Evolutionary conservation across 1,284 basidiomycete genomes (phyloP), one percentile per base, ranked within the genome.

Genomic region (Lignosus rhinocerotis): DNA sequence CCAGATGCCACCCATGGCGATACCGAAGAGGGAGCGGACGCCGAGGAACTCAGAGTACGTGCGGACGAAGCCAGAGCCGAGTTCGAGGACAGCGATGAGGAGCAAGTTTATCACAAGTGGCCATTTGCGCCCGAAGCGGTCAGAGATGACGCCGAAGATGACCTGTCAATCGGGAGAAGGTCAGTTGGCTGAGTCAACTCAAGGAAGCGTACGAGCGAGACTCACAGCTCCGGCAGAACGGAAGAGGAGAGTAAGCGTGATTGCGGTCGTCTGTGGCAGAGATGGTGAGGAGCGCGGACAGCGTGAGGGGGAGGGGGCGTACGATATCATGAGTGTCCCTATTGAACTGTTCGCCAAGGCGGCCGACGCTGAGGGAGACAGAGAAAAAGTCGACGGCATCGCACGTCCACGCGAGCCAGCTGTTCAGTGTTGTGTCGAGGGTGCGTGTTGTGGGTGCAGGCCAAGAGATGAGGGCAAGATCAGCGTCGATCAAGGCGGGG

Each of bases 41-140:
- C 79, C 89, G 44, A 92, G 82, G 78, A 92, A 92, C 63, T 87
- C 79, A 0, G 59, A 21, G 73, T 80, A 92, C 0, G 84, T 89
- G 14, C 85, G 75, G n/a, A 86, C 85, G 70, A 91, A 92, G 43
- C 88, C 85, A 6, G 83, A 86, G 0, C 87, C 92, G 16, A 98
- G 84, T 65, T 94, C 88, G 58, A 97, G 84, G 10, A 83, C 73
- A n/a, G 82, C 78, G 62, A 93, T 84, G 47, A 94, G 67, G 16
- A 91, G 51, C 50, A 94, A 75, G 72, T 97, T 97, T 67, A 71
- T 66, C 42, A 94, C 86, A 3, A 98, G 78, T 1, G 95, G 94
- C 92, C 93, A 98, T 78, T 95, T 96, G 45, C 96, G 85, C 2
- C 96, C 96, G 71, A 83, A 96, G 9, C 95, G 83, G 72, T 95